phyloP scores from a whole-genome alignment of 2,329 filamentous ascomycete genomes.

The Fusarium nurragi region DNA sequence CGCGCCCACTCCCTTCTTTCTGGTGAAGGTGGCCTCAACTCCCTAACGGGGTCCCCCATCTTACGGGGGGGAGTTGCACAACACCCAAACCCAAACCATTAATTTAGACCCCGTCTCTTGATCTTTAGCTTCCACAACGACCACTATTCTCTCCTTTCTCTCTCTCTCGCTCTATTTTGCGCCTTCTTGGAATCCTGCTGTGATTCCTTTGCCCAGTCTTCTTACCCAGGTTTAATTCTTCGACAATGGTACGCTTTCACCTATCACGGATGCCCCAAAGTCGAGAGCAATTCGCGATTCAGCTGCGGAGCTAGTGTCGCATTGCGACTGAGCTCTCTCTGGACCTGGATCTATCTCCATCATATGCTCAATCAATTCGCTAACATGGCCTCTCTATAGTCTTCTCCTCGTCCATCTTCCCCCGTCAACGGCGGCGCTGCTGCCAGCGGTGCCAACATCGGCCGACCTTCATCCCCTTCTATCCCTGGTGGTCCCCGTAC shows the following conservation, averaged over 20 bases:
- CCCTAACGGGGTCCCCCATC: slow-evolving; percentile 33
- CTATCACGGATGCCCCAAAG: neutral
- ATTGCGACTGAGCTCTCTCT: slow-evolving; percentile 26
- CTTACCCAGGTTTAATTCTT: slow-evolving; percentile 29
- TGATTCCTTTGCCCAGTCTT: slow-evolving; percentile 44
- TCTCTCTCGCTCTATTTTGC: slow-evolving; percentile 24
- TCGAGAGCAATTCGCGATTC: slow-evolving; percentile 32
- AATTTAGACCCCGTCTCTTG: slow-evolving; percentile 42
- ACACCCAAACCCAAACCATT: slow-evolving; percentile 34
- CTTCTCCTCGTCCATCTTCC: slow-evolving; percentile 69
- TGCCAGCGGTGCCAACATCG: slow-evolving; percentile 74
- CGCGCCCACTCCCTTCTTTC: slow-evolving; percentile 48
- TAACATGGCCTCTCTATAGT: slow-evolving; percentile 49
- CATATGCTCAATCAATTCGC: slow-evolving; percentile 3
- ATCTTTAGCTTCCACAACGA: slow-evolving; percentile 42
- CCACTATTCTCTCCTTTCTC: slow-evolving; percentile 33
- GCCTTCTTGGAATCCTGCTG: slow-evolving; percentile 47
- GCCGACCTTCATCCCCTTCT: slow-evolving; percentile 84
- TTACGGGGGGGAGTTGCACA: slow-evolving; percentile 35
- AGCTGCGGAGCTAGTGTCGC: slow-evolving; percentile 35
- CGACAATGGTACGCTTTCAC: slow-evolving; percentile 47
- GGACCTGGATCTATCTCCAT: neutral
- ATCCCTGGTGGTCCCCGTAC: slow-evolving; percentile 94
- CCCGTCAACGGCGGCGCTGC: slow-evolving; percentile 65
- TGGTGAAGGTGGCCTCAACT: slow-evolving; percentile 59